Evolutionary conservation across 2,329 filamentous ascomycete genomes (phyloP).

Genomic region (Aspergillus jensenii): DNA sequence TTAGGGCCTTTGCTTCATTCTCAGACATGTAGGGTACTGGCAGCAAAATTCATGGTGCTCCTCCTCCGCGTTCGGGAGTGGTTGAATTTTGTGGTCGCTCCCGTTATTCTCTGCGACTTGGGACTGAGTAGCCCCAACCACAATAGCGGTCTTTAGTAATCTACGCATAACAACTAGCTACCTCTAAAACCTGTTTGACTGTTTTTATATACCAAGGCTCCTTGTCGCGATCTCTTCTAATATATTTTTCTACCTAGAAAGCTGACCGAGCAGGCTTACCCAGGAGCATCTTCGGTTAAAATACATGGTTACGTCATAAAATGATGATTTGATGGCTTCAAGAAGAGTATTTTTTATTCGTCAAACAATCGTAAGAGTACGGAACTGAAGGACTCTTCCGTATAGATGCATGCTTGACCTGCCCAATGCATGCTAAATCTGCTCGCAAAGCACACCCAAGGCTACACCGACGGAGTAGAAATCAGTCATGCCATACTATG

Average conservation of each 20-base stretch:
- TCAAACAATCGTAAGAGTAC: conserved; percentile 40
- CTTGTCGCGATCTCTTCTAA: too few species aligned
- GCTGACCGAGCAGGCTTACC: not conserved
- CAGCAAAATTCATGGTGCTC: conserved; percentile 3
- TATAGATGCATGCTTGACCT: conserved; percentile 31
- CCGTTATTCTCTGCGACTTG: not conserved
- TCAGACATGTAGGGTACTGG: conserved; percentile 2
- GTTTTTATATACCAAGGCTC: too few species aligned
- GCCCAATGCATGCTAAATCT: conserved; percentile 34
- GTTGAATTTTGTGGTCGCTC: conserved; percentile 1
- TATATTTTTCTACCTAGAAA: not conserved
- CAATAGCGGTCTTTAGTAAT: not conserved
- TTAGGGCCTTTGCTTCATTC: conserved; percentile 30
- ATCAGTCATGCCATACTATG: conserved; percentile 23
- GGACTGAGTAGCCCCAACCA: not conserved
- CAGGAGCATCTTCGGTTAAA: not conserved
- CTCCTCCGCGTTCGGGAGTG: not conserved
- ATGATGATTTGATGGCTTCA: not conserved
- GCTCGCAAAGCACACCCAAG: conserved; percentile 36
- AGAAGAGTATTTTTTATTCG: conserved; percentile 31
- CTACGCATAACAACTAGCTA: not conserved
- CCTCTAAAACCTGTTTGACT: not conserved
- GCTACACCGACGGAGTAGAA: conserved; percentile 27
- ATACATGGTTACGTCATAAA: not conserved
- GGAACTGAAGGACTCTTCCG: conserved; percentile 34